phyloP scores from a whole-genome alignment of 208 protist species.

The Acanthamoeba culbertsoni region DNA sequence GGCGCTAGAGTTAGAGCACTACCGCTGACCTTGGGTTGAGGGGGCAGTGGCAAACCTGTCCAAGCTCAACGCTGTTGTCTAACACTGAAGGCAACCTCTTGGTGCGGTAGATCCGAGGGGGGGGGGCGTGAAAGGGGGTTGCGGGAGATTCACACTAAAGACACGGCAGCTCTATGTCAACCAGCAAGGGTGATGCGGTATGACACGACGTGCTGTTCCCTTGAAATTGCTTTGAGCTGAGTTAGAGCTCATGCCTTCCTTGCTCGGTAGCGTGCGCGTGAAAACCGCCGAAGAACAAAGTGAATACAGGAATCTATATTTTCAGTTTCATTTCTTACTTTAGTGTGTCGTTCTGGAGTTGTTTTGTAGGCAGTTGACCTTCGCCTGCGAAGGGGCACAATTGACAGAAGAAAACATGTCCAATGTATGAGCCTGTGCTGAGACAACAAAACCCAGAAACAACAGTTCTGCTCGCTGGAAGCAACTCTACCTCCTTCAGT shows the following conservation, averaged over 20 bases:
- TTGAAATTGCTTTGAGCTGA: too few species aligned
- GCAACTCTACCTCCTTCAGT: too few species aligned
- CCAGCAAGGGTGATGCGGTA: neutral
- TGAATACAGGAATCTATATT: too few species aligned
- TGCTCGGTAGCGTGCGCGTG: neutral
- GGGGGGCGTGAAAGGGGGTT: too few species aligned
- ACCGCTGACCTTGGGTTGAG: too few species aligned
- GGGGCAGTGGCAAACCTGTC: neutral
- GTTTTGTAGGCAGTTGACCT: neutral
- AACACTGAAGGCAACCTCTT: neutral
- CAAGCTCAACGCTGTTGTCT: neutral
- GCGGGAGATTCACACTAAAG: neutral
- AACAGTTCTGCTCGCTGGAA: too few species aligned
- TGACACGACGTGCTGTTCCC: neutral
- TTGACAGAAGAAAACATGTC: too few species aligned
- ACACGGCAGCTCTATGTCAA: neutral
- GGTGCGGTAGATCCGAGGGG: neutral
- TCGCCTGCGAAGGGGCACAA: too few species aligned
- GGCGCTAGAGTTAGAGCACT: too few species aligned
- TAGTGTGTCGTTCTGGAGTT: too few species aligned
- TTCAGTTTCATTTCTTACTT: neutral
- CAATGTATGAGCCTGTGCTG: too few species aligned
- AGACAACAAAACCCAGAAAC: too few species aligned
- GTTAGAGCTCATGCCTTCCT: neutral
- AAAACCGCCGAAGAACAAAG: neutral